Conservation (phyloP, 2,329 filamentous ascomycete species). For the Colletotrichum costaricense region DNA sequence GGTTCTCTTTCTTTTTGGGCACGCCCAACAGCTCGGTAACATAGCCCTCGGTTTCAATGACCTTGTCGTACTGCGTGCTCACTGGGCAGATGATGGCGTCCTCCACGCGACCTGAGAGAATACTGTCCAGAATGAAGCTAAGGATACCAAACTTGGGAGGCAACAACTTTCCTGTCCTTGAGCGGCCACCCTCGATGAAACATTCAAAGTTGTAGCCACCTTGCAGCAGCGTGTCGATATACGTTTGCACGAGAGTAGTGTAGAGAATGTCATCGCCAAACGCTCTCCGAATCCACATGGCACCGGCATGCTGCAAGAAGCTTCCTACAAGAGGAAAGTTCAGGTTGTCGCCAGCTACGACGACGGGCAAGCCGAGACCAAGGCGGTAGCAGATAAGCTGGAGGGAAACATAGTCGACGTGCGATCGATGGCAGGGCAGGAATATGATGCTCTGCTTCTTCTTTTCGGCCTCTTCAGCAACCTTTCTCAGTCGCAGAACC, state of each 20-base stretch:
- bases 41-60: slow-evolving; percentile 97
- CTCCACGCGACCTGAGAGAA: slow-evolving; percentile 87
- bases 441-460: slow-evolving; percentile 98
- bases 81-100: slow-evolving; percentile 96
- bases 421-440: slow-evolving; percentile 91
- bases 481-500: slow-evolving; percentile 82
- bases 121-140: slow-evolving; percentile 89
- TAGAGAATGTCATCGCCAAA: slow-evolving; percentile 95
- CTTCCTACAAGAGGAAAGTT: slow-evolving; percentile 92
- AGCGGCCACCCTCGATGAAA: slow-evolving; percentile 95
- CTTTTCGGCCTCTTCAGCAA: slow-evolving; percentile 83
- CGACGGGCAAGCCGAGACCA: slow-evolving; percentile 87
- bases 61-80: slow-evolving; percentile 98
- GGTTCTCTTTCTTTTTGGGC: slow-evolving; percentile 94
- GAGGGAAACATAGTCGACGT: slow-evolving; percentile 95
- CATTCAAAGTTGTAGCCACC: slow-evolving; percentile 96
- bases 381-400: slow-evolving; percentile 96
- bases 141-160: slow-evolving; percentile 97
- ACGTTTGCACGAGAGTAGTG: slow-evolving; percentile 91
- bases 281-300: slow-evolving; percentile 94
- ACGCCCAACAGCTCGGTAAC: slow-evolving; percentile 93
- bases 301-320: slow-evolving; percentile 95
- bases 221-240: slow-evolving; percentile 92
- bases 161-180: slow-evolving; percentile 91
- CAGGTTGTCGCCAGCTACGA: slow-evolving; percentile 95